Conservation (phyloP, 73 alveolate genomes). For the Blepharisma stoltei region DNA sequence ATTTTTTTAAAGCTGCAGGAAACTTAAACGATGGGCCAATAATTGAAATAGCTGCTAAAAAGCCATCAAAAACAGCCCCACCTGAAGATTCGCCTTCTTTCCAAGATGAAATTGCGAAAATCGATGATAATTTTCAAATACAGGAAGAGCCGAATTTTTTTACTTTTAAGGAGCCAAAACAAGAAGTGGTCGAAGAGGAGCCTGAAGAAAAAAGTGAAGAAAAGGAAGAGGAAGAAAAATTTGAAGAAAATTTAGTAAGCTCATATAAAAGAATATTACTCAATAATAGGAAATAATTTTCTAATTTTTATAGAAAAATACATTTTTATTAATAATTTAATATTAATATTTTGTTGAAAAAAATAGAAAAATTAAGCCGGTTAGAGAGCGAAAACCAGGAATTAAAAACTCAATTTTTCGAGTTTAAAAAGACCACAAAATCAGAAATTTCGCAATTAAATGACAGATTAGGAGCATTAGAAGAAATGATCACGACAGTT, state of each 20-base stretch:
- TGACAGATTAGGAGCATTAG: conserved; percentile 19
- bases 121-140: no score
- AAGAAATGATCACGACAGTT: conserved; percentile 26
- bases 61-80: neutral
- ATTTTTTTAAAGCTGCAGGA: conserved; percentile 28
- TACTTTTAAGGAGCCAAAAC: no score
- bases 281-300: no score
- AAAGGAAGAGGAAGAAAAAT: neutral
- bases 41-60: neutral
- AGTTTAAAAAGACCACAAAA: neutral
- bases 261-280: no score
- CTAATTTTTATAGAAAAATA: no score
- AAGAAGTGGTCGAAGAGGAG: neutral
- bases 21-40: neutral
- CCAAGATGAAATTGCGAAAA: no score
- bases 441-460: conserved; percentile 8
- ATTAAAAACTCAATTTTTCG: neutral
- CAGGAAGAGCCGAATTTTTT: no score
- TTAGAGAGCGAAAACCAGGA: neutral
- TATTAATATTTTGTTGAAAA: no score
- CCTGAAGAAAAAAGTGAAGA: neutral
- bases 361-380: neutral
- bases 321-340: no score
- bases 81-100: no score
- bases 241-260: neutral